Evolutionary conservation across 2,329 filamentous ascomycete species (phyloP), one percentile per base, ranked within the genome.

Genomic region (Myriosclerotinia scirpicola): DNA sequence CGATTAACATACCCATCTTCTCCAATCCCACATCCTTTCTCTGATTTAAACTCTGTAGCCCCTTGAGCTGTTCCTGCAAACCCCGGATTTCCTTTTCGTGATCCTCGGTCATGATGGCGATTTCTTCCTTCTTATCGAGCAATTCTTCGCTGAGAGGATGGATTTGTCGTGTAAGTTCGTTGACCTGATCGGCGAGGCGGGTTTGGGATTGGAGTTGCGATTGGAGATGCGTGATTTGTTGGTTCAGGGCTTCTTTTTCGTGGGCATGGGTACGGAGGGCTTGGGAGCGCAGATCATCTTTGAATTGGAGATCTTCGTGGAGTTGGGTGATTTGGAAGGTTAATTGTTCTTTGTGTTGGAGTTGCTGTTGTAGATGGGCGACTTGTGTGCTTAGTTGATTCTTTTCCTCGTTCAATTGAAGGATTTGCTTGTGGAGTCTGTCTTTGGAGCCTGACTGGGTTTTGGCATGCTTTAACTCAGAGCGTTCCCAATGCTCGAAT

Each of bases 201-300:
- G 46, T 9, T 22, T 26, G 48, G 1, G 2, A 11, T 5, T 30
- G 11, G 3, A 54, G 3, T 8, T 36, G 17, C 1, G 40, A 20
- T 5, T 26, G 4, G 0, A 58, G 42, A 3, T 60, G 26, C 1
- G 44, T 3, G 14, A 60, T 36, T 15, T 36, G 42, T 9, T 36
- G 12, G 0, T 14, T 5, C 1, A 48, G 7, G 6, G 40, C 26
- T 0, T 11, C 12, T 0, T 0, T 46, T 15, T 59, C 40, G 2
- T 5, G 11, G 0, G 2, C 0, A 6, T 59, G 42, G 1, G 56
- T 59, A 0, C 42, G 56, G 1, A 3, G 2, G 1, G 56, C 17
- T 36, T 59, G 56, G 1, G 56, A 46, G 1, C 26, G 5, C 1
- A 58, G 6, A 1, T 44, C 38, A 22, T 12, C 1, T n/a, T 34